Conservation (phyloP, 2,329 filamentous ascomycete species). For the Phoma herbarum region DNA sequence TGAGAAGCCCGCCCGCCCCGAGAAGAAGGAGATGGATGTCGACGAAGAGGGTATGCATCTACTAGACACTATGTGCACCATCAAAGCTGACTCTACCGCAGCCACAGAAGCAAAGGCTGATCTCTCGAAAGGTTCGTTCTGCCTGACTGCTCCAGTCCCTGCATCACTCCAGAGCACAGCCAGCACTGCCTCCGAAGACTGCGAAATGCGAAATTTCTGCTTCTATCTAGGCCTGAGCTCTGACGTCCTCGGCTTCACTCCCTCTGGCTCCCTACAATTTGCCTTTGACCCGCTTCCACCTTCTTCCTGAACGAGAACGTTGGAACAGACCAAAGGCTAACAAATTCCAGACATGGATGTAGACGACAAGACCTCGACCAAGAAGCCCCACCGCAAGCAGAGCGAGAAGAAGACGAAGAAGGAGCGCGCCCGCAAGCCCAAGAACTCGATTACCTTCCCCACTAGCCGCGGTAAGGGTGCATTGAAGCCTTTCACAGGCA, state of each 20-base stretch:
- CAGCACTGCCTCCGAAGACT: conserved; percentile 19
- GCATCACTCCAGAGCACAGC: conserved; percentile 31
- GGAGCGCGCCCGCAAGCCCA: conserved; percentile 49
- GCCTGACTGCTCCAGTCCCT: conserved; percentile 40
- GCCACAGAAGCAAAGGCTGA: conserved; percentile 32
- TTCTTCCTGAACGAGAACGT: conserved; percentile 20
- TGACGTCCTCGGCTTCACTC: conserved; percentile 52
- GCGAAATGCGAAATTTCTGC: conserved; percentile 47
- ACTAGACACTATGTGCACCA: not conserved
- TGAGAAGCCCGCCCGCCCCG: conserved; percentile 66
- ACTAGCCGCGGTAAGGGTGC: conserved; percentile 45
- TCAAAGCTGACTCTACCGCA: not conserved
- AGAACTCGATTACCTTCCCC: conserved; percentile 53
- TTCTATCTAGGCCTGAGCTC: conserved; percentile 51
- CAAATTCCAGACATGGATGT: conserved; percentile 51
- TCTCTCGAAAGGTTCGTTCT: conserved; percentile 44
- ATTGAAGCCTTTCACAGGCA: conserved; percentile 45
- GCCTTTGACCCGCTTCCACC: conserved; percentile 32
- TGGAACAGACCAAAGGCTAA: not conserved
- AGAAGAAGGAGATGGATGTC: conserved; percentile 57
- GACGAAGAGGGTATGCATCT: conserved; percentile 51
- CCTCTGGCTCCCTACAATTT: conserved; percentile 10
- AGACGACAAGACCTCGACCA: conserved; percentile 41
- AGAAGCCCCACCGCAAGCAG: conserved; percentile 32
- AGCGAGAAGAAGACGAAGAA: conserved; percentile 49